Evolutionary conservation across 225 moss, liverwort and hornwort genomes (phyloP), one percentile per base, ranked within the genome.

Genomic region (Polytrichum commune): DNA sequence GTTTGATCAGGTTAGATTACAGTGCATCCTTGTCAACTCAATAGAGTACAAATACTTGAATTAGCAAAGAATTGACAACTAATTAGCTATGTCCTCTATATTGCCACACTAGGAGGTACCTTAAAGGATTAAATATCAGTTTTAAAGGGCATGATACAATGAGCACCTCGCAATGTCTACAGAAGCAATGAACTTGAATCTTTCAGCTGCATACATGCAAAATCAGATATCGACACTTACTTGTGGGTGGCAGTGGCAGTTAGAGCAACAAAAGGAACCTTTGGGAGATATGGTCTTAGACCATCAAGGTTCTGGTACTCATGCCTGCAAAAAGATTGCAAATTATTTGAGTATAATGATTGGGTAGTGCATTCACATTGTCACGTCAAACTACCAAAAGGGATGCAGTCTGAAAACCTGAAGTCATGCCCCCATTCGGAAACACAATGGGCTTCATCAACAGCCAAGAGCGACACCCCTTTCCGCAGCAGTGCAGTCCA

Each of bases 341-440:
- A 54, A n/a, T 7, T 18, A 69, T 55, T 65, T 81, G 13, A 75
- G 73, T 27, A 72, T 33, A 65, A 70, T 62, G 23, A 74, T 7
- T 24, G 25, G 73, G 63, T 16, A 10, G 29, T 22, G 69, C 32
- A 27, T 27, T 19, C 22, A 54, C 54, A 32, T 4, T 16, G 69
- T 7, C 53, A 56, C 18, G 16, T 62, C 33, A 62, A 63, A 65
- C 28, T 55, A 63, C 3, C 29, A 18, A 38, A 74, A 64, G n/a
- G 72, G 27, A 27, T 71, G 0, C 61, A 20, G 63, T 24, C 18
- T 66, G 19, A 63, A 10, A 57, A 93, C 91, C 95, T 93, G 90
- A 96, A 96, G 79, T 93, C 93, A 58, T 96, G 96, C 55, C 93
- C 96, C 96, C 96, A 96, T 81, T 96, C 96, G 28, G 96, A 96